phyloP scores from a whole-genome alignment of 2,329 filamentous ascomycete genomes.

The Corniculantispora saksenae region DNA sequence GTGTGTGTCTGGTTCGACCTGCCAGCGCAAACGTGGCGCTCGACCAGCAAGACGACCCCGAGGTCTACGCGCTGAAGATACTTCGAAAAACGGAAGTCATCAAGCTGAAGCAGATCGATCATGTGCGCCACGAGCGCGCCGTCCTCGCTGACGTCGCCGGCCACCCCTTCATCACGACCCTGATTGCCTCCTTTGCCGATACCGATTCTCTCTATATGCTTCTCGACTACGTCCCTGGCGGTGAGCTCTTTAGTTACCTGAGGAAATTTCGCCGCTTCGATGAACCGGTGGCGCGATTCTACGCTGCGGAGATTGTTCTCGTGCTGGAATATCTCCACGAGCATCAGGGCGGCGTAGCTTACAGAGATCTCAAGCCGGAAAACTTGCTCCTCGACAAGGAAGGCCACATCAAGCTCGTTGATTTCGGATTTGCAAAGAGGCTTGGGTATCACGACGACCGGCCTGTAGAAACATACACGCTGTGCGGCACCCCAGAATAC shows the following conservation, averaged over 20 bases:
- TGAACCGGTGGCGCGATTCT: conserved; percentile 76
- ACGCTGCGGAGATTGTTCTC: conserved; percentile 79
- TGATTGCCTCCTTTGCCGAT: conserved; percentile 79
- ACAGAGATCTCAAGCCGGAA: conserved; percentile 80
- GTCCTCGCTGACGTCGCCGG: conserved; percentile 76
- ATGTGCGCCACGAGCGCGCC: conserved; percentile 80
- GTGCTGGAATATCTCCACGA: conserved; percentile 82
- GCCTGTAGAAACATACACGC: conserved; percentile 72
- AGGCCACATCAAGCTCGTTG: conserved; percentile 79
- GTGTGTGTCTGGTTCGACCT: conserved; percentile 76
- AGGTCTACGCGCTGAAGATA: conserved; percentile 80
- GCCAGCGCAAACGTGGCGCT: conserved; percentile 47
- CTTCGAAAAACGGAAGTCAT: conserved; percentile 73
- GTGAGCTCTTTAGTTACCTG: conserved; percentile 82
- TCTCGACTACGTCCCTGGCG: conserved; percentile 79
- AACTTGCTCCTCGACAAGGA: conserved; percentile 77
- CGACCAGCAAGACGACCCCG: conserved; percentile 37
- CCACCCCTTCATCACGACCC: conserved; percentile 80
- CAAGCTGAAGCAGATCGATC: conserved; percentile 82
- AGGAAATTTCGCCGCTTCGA: conserved; percentile 77
- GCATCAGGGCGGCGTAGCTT: conserved; percentile 73
- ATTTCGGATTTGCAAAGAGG: conserved; percentile 84
- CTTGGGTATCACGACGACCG: conserved; percentile 57
- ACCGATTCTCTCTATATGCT: conserved; percentile 78
- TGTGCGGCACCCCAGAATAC: conserved; percentile 83